Conservation (phyloP, 306 rosid species). For the Sicyos baderoa region DNA sequence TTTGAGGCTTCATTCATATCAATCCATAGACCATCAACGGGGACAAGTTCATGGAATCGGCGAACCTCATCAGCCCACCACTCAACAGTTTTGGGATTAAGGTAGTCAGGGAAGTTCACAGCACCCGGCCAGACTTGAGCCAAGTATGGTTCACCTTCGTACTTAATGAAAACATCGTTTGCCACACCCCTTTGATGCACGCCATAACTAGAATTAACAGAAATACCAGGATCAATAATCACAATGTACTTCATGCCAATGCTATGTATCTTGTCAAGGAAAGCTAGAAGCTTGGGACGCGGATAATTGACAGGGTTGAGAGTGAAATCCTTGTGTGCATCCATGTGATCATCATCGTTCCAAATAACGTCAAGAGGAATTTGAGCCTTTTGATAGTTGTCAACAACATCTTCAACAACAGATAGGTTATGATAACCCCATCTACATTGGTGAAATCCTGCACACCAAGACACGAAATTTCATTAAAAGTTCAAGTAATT, state of each 20-base stretch:
- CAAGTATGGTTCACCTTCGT: slow-evolving; percentile 69
- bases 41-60: slow-evolving; percentile 90
- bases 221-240: slow-evolving; percentile 83
- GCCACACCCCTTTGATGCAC: slow-evolving; percentile 68
- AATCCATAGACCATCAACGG: slow-evolving; percentile 92
- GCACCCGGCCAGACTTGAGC: slow-evolving; percentile 99
- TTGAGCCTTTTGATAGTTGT: slow-evolving; percentile 65
- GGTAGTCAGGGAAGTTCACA: slow-evolving; percentile 87
- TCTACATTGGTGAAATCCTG: slow-evolving; percentile 98
- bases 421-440: slow-evolving; percentile 98
- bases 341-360: slow-evolving; percentile 98
- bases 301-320: slow-evolving; percentile 60
- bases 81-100: slow-evolving; percentile 71
- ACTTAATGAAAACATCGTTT: slow-evolving; percentile 80
- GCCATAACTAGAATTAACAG: slow-evolving; percentile 61
- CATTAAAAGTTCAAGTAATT: neutral
- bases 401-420: slow-evolving; percentile 90
- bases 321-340: slow-evolving; percentile 75
- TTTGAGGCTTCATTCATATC: slow-evolving; percentile 94
- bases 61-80: slow-evolving; percentile 93
- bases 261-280: slow-evolving; percentile 68
- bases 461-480: slow-evolving; percentile 13
- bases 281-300: slow-evolving; percentile 71
- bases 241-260: slow-evolving; percentile 89
- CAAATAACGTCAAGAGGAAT: slow-evolving; percentile 95